These are phyloP conservation scores for Rhodosporidiobolus sp. DNA, from an alignment of 768 basidiomycete species.

Conservation along the genomic window DNA sequence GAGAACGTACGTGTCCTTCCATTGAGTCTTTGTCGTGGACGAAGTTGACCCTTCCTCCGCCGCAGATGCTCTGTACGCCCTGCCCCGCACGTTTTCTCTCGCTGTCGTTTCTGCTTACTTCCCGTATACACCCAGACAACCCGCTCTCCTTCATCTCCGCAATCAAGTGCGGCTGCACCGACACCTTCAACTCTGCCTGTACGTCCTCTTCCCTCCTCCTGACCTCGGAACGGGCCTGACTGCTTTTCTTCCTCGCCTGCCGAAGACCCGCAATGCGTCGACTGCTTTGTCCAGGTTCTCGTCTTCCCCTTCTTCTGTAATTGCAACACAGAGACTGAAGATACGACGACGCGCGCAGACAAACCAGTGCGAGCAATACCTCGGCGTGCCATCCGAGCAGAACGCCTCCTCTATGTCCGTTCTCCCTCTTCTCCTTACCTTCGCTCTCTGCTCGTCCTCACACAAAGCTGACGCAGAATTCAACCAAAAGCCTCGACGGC, in stretches of 20 bases:
- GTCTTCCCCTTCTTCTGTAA: neutral
- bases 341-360: neutral
- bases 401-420: constrained; percentile 23
- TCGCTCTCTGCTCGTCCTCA: neutral
- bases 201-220: neutral
- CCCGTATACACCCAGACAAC: neutral
- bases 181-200: constrained; percentile 33
- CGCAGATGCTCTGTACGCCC: constrained; percentile 21
- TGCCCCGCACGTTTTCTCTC: neutral
- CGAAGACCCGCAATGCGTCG: constrained; percentile 32
- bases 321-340: neutral
- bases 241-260: neutral
- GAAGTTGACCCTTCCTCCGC: accelerated
- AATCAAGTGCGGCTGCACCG: constrained; percentile 33
- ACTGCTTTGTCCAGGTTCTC: constrained; percentile 31
- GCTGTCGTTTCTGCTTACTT: too few species aligned
- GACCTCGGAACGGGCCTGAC: too few species aligned
- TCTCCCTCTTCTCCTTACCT: neutral
- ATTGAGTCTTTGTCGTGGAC: too few species aligned
- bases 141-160: constrained; percentile 16
- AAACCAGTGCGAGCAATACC: constrained; percentile 32
- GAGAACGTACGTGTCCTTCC: neutral
- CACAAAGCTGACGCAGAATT: neutral
- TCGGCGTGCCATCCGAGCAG: constrained; percentile 24
- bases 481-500: constrained; percentile 18